Percentiles rank a stretch among this genome's conserved stretches.
Conservation (phyloP, 768 basidiomycete genomes). For the Termitomyces sp. region DNA sequence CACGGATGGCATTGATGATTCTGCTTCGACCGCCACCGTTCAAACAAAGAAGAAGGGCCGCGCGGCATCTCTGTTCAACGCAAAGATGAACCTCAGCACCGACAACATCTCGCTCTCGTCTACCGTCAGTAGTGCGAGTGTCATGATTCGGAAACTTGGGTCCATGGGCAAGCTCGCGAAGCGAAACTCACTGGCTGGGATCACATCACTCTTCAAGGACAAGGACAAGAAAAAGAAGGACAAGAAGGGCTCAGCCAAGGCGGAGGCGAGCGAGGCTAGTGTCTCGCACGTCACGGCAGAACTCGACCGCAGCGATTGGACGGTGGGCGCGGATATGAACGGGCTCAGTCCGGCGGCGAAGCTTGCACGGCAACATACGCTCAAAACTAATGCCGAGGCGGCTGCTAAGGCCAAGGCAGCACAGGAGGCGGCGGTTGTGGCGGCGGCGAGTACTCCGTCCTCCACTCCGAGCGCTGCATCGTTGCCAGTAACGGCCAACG, state of each 20-base stretch:
- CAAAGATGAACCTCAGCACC: slow-evolving; percentile 82
- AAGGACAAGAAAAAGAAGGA: slow-evolving; percentile 59
- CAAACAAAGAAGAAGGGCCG: slow-evolving; percentile 71
- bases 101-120: slow-evolving; percentile 96
- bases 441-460: slow-evolving; percentile 34
- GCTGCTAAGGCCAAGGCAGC: slow-evolving; percentile 64
- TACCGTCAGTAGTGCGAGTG: slow-evolving; percentile 91
- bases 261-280: slow-evolving; percentile 58
- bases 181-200: slow-evolving; percentile 85
- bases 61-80: slow-evolving; percentile 80
- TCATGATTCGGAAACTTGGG: slow-evolving; percentile 96
- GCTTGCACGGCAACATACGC: slow-evolving; percentile 86
- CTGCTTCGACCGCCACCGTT: slow-evolving; percentile 40
- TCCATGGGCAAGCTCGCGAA: slow-evolving; percentile 87
- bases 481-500: slow-evolving; percentile 17
- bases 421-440: slow-evolving; percentile 43
- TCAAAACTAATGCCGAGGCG: slow-evolving; percentile 82
- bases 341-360: slow-evolving; percentile 90
- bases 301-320: slow-evolving; percentile 75
- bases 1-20: slow-evolving; percentile 38
- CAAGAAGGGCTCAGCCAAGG: slow-evolving; percentile 48
- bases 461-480: slow-evolving; percentile 30
- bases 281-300: slow-evolving; percentile 86
- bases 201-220: slow-evolving; percentile 93
- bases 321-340: slow-evolving; percentile 52